A percentile compares a stretch with the other conserved stretches of the same genome.
Evolutionary conservation across 2,329 filamentous ascomycete species (phyloP).

Genomic region (Neofusicoccum cordaticola): DNA sequence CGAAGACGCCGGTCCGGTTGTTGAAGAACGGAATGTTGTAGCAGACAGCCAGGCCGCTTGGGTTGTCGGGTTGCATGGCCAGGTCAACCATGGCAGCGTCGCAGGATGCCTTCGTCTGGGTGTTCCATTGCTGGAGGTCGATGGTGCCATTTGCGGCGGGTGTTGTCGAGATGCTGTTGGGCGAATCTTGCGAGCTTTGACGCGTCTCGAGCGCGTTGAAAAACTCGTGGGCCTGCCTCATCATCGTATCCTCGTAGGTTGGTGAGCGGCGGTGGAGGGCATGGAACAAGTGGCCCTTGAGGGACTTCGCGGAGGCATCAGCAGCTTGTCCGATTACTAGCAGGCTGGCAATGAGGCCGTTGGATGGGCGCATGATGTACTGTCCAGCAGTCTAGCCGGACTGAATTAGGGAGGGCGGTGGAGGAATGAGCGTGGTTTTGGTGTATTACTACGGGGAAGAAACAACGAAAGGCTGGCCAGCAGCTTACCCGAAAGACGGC

Average conservation of each 20-base stretch:
- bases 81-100: conserved; percentile 54
- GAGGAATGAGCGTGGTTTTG: conserved; percentile 30
- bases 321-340: conserved; percentile 28
- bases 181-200: conserved; percentile 27
- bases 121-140: conserved; percentile 32
- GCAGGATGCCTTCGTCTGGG: conserved; percentile 55
- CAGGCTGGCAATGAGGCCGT: conserved; percentile 29
- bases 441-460: conserved; percentile 31
- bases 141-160: conserved; percentile 5
- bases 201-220: conserved; percentile 33
- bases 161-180: conserved; percentile 6
- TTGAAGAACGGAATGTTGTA: conserved; percentile 76
- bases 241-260: conserved; percentile 23
- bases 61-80: conserved; percentile 60
- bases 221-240: conserved; percentile 10
- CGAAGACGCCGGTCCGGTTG: conserved; percentile 65
- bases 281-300: background rate
- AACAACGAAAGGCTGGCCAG: conserved; percentile 13
- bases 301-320: conserved; percentile 2
- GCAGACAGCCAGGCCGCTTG: conserved; percentile 74
- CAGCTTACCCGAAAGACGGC: conserved; percentile 10
- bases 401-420: conserved; percentile 6
- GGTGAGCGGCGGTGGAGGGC: conserved; percentile 32
- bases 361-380: conserved; percentile 32
- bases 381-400: background rate